Evolutionary conservation across 176 grass and related monocot species (phyloP), one percentile per base, ranked within the genome.

Genomic region (Zizania latifolia): DNA sequence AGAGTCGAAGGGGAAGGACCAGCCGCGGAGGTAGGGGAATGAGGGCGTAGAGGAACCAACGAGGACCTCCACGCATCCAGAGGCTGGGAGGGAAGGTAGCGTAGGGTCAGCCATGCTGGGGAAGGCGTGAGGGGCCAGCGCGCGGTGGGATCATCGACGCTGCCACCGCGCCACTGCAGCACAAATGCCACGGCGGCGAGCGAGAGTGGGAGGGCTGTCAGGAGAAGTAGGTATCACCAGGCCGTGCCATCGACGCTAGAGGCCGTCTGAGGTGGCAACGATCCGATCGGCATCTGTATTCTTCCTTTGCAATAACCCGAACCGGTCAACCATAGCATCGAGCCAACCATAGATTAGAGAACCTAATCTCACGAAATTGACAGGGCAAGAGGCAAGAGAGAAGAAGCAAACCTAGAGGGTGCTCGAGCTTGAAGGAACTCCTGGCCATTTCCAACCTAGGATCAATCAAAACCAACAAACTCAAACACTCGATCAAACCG

Each of bases 131-230:
- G 86, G 31, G 89, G 86, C 94, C 91, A 98, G 41, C 88, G 81
- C 29, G 86, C 27, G 63, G 56, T 65, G n/a, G 86, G 84, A 56
- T 98, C 94, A 15, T 98, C 91, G 34, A 86, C 84, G 10, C 56
- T 82, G 75, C 83, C 89, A 41, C 94, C 91, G 53, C 91, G 88
- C 94, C 91, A 98, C 66, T 98, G 94, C 59, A 98, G 88, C 12
- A 80, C 76, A 58, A 92, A 97, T 0, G 91, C 94, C 23, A 97
- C 81, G 35, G 68, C 58, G 9, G 88, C 88, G 59, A 98, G 88
- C 17, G 74, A 65, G 48, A 98, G 88, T 11, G 89, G 91, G 23
- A 98, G 91, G 6, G 59, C 71, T 3, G 84, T 89, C 1, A 98
- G 84, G 43, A 98, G 65, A 6, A 98, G 88, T 2, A 98, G 66